Evolutionary conservation across 345 rosid species (phyloP), one percentile per base, ranked within the genome.

Genomic region (Dipteronia sinensis): DNA sequence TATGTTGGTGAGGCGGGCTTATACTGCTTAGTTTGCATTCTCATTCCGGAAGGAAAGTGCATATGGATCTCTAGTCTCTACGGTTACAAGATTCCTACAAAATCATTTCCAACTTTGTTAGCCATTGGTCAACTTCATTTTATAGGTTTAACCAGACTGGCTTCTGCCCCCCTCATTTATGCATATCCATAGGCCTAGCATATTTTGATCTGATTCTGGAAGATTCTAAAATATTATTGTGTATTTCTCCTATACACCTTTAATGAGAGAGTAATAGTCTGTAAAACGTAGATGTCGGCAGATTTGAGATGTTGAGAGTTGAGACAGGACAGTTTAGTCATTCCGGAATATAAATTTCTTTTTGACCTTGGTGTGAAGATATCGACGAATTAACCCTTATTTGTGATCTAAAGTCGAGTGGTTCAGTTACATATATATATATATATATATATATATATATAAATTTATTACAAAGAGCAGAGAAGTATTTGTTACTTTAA

Each of bases 71-170:
- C 58, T 65, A n/a, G 22, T 27, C 47, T 25, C 58, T 65, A n/a
- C 63, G 11, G 1, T 16, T 38, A 11, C 65, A 38, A 65, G 27
- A 22, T 29, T 59, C 6, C 49, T 40, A 17, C 40, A 51, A 34
- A 76, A 55, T 55, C 78, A 15, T 8, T 65, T 65, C 51, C 20
- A 31, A n/a, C 65, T 65, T 67, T 9, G 53, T 34, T 20, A 49
- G 22, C 65, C 1, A 1, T 1, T 3, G 46, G 40, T 65, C 17
- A 4, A 65, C 51, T 66, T 31, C n/a, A 16, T 3, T 6, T 76
- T 56, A 51, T 23, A 20, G 55, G 19, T n/a, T 2, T 34, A 1
- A 22, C 64, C 47, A n/a, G 44, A 20, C 20, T 27, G n/a, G 11
- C 8, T 65, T 47, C 25, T 0, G 42, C 69, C 6, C 12, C 20